Conservation (phyloP, 306 rosid species). For the Prunus kanzakura region DNA sequence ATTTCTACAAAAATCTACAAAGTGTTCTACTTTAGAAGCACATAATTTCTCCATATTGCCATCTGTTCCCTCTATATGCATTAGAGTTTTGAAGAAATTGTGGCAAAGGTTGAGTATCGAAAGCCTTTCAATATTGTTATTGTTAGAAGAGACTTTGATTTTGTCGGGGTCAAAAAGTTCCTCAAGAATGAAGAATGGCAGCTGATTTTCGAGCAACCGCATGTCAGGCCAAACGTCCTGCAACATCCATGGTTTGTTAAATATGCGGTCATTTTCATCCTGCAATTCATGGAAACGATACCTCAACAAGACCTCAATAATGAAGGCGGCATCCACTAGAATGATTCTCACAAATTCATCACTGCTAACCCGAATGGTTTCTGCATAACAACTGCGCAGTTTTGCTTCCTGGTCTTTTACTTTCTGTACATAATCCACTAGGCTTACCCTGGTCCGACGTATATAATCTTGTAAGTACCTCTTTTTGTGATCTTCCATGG, state of each 20-base stretch:
- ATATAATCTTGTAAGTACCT: conserved; percentile 14
- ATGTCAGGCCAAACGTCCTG: conserved; percentile 23
- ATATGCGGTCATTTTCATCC: conserved; percentile 18
- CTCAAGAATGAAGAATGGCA: conserved; percentile 29
- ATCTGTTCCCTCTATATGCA: not conserved
- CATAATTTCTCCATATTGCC: not conserved
- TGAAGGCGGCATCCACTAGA: conserved; percentile 27
- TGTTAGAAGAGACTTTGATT: not conserved
- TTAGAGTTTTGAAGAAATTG: conserved; percentile 11
- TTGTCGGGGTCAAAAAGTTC: conserved; percentile 2
- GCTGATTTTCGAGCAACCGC: conserved; percentile 35
- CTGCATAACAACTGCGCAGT: conserved; percentile 18
- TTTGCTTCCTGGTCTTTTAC: not conserved
- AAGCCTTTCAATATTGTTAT: not conserved
- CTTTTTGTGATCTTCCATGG: conserved; percentile 28
- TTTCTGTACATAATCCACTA: not conserved
- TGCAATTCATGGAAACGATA: not conserved
- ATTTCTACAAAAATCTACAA: conserved; percentile 31
- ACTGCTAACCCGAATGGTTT: conserved; percentile 2
- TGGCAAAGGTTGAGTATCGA: conserved; percentile 17
- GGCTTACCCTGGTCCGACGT: not conserved
- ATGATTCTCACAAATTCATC: conserved; percentile 26
- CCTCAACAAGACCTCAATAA: conserved; percentile 21
- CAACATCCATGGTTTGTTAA: conserved; percentile 27
- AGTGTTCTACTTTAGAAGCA: conserved; percentile 14